These are phyloP conservation scores for Metschnikowia chrysomelidarum DNA, from an alignment of 805 yeast genomes.

Conservation along the genomic window DNA sequence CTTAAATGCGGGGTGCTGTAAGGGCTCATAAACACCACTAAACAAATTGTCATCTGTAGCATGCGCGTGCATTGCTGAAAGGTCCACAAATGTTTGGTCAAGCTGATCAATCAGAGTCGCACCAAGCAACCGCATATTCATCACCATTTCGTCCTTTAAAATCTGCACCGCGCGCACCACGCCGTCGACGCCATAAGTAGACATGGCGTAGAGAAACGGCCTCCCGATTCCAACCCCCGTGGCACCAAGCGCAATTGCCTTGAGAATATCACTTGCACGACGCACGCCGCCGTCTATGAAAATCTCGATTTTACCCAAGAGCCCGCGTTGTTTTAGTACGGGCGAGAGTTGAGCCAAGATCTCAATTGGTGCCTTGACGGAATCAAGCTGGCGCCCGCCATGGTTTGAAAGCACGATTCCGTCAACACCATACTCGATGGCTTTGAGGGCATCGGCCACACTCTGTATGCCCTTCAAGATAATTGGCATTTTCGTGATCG, in stretches of 20 bases:
- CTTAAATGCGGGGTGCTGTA: constrained; percentile 53
- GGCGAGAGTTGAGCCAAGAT: constrained; percentile 55
- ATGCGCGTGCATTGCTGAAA: constrained; percentile 37
- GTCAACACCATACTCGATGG: constrained; percentile 55
- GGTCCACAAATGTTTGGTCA: constrained; percentile 60
- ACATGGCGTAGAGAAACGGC: constrained; percentile 73
- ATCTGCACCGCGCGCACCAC: constrained; percentile 62
- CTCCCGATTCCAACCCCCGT: constrained; percentile 74
- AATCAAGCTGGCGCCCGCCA: constrained; percentile 73
- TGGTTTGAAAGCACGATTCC: constrained; percentile 72
- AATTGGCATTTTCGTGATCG: constrained; percentile 42
- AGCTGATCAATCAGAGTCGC: constrained; percentile 49
- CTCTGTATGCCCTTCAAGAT: constrained; percentile 69
- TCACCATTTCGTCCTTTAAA: constrained; percentile 57
- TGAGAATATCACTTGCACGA: constrained; percentile 73
- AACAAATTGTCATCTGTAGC: constrained; percentile 59
- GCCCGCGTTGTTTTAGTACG: constrained; percentile 36
- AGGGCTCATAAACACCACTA: constrained; percentile 52
- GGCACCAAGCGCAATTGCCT: constrained; percentile 77
- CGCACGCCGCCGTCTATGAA: constrained; percentile 77
- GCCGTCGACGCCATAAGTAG: constrained; percentile 78
- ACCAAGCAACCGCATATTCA: constrained; percentile 67
- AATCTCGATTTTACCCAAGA: constrained; percentile 55
- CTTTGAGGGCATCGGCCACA: constrained; percentile 60
- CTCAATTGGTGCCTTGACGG: constrained; percentile 58